Base-by-base conservation (phyloP, 805 yeast species). In the Saccharomycopsis sp. region DNA sequence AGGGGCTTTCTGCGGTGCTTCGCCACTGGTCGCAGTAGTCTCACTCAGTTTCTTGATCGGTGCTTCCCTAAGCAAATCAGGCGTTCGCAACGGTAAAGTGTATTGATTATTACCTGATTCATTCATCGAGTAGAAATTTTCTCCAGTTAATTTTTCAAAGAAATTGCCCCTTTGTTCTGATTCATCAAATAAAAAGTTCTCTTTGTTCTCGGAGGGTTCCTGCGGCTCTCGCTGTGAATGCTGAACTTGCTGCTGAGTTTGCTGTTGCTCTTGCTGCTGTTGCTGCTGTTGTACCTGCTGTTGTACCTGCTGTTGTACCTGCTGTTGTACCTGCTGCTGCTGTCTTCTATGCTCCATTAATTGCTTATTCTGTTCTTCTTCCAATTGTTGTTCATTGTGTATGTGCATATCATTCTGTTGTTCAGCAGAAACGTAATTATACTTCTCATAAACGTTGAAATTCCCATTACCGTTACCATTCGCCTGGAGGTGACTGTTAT, bases 361-460 rank as follows among this genome's bases (percentile, higher is more conserved):
- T 13, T 14, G 8, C 9, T 8, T 32, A 13, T n/a, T n/a, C 32
- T 40, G 40, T 13, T 45, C 39, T 17, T 41, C 33, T 21, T 42
- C 47, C 17, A 27, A 13, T 23, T 22, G 21, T 39, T 27, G 35
- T 38, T 43, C 42, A n/a, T 33, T 39, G 19, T 41, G 35, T 26
- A 37, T 4, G 14, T 40, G 43, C 4, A 21, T 20, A 19, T 48
- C 51, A 20, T 41, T 37, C 22, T 45, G 50, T 35, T 45, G 39
- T 33, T 47, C 48, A 4, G 43, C 48, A n/a, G 29, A 26, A 7
- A 42, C n/a, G 14, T 47, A 47, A 32, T 44, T 36, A 28, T 41
- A 47, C 32, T 44, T 44, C 11, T 50, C 53, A 31, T 47, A 40
- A n/a, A 44, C 38, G 8, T 21, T 29, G 34, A 47, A 47, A 13